A percentile compares a stretch with the other conserved stretches of the same genome.
phyloP scores from a whole-genome alignment of 2,329 filamentous ascomycete species.

The Teratosphaeria epicoccoides region DNA sequence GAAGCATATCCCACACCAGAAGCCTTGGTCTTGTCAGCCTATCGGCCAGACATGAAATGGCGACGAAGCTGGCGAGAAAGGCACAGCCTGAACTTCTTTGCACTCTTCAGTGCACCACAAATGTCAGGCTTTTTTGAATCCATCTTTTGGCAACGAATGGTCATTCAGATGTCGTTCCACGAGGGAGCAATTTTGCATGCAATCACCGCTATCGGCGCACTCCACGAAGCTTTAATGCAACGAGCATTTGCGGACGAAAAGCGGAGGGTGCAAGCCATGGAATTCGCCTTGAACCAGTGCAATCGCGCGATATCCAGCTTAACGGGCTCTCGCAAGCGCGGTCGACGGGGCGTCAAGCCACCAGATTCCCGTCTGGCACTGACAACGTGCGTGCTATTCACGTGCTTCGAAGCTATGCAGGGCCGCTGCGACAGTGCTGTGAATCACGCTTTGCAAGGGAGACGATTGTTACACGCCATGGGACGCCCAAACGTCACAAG shows the following conservation, averaged over 20 bases:
- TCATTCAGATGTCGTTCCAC: conserved; percentile 24
- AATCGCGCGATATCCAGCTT: conserved; percentile 24
- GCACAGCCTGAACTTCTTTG: conserved; percentile 26
- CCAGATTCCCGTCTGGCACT: conserved; percentile 18
- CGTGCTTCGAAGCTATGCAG: conserved; percentile 26
- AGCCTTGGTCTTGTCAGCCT: conserved; percentile 9
- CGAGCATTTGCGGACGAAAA: conserved; percentile 21
- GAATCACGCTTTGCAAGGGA: conserved; percentile 23
- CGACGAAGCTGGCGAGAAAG: conserved; percentile 23
- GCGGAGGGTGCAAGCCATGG: conserved; percentile 22
- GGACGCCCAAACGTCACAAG: conserved; percentile 10
- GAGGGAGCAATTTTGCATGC: conserved; percentile 25
- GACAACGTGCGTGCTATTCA: conserved; percentile 25
- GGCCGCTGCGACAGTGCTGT: conserved; percentile 25
- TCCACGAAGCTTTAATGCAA: conserved; percentile 25
- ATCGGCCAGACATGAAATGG: conserved; percentile 21
- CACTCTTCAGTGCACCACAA: conserved; percentile 29
- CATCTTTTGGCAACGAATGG: conserved; percentile 24
- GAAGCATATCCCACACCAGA: conserved; percentile 5
- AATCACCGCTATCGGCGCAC: conserved; percentile 24
- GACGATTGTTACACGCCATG: conserved; percentile 19
- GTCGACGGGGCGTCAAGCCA: conserved; percentile 4
- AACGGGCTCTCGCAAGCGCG: conserved; percentile 8
- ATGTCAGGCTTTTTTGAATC: conserved; percentile 26
- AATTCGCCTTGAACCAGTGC: conserved; percentile 24